These are phyloP conservation scores for Colletotrichum salicis DNA, from an alignment of 2,329 filamentous ascomycete species.

Conservation along the genomic window DNA sequence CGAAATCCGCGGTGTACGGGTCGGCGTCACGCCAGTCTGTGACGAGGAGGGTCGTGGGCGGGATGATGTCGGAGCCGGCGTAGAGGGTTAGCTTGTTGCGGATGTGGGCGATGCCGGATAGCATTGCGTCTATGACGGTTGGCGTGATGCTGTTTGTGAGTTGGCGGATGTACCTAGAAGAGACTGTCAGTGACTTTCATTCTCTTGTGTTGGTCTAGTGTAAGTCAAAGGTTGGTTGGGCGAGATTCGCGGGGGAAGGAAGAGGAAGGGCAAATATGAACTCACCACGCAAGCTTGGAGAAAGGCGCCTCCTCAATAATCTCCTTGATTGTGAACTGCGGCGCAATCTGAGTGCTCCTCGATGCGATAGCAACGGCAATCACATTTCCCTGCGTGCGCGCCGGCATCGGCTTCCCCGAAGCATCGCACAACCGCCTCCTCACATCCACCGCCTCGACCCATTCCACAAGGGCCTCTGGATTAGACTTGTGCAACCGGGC, in stretches of 20 bases:
- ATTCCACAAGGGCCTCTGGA: not conserved
- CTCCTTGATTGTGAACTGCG: slow-evolving; percentile 34
- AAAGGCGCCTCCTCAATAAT: slow-evolving; percentile 49
- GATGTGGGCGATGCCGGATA: slow-evolving; percentile 46
- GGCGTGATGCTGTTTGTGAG: slow-evolving; percentile 49
- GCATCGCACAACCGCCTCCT: not conserved
- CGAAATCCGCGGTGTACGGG: slow-evolving; percentile 46
- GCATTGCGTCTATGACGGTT: slow-evolving; percentile 42
- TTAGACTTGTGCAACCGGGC: not conserved
- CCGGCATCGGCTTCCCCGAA: not conserved
- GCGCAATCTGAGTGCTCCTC: not conserved
- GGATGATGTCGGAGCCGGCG: slow-evolving; percentile 46
- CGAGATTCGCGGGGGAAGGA: not conserved
- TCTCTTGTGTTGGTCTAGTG: not conserved
- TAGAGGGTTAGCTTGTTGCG: slow-evolving; percentile 50
- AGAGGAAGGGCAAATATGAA: slow-evolving; percentile 36
- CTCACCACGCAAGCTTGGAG: slow-evolving; percentile 46
- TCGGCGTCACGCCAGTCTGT: slow-evolving; percentile 49
- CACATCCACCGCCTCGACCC: not conserved
- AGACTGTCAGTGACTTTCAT: not conserved
- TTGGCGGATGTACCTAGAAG: slow-evolving; percentile 13
- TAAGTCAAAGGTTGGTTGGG: not conserved
- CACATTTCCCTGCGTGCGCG: not conserved
- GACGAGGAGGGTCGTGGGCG: slow-evolving; percentile 47
- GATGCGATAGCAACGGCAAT: not conserved